Evolutionary conservation across 371 early-diverging fungal genomes (phyloP).

Genomic region (Mucor circinelloides): DNA sequence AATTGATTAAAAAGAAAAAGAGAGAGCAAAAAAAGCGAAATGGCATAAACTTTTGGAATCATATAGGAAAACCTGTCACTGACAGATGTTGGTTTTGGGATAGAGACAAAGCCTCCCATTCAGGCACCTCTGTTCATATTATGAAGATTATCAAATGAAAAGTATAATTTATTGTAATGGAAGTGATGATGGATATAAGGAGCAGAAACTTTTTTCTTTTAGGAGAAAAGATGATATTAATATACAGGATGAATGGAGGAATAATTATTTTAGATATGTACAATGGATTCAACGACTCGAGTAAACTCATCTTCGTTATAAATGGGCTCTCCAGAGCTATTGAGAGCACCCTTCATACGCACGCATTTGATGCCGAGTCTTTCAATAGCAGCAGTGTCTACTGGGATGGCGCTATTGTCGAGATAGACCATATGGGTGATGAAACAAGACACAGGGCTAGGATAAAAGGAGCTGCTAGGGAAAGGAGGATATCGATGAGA

Average conservation of each 20-base stretch:
- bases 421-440: constrained; percentile 73
- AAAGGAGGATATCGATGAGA: constrained; percentile 42
- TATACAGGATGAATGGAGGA: neutral
- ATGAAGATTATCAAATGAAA: neutral
- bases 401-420: constrained; percentile 43
- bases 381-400: constrained; percentile 63
- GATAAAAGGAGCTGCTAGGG: constrained; percentile 35
- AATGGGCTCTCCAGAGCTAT: constrained; percentile 23
- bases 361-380: constrained; percentile 67
- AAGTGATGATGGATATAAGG: neutral
- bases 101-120: neutral
- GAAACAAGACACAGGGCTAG: constrained; percentile 56
- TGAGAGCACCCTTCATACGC: constrained; percentile 26
- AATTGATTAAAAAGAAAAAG: neutral
- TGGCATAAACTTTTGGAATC: neutral
- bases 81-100: neutral
- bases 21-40: neutral
- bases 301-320: constrained; percentile 25
- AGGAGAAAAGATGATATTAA: neutral
- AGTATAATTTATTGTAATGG: neutral
- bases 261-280: constrained; percentile 11
- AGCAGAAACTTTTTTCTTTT: neutral
- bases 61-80: neutral
- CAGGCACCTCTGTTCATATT: neutral
- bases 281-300: constrained; percentile 21